phyloP scores from a whole-genome alignment of 305 asterid species.

The Fraxinus dipetala region DNA sequence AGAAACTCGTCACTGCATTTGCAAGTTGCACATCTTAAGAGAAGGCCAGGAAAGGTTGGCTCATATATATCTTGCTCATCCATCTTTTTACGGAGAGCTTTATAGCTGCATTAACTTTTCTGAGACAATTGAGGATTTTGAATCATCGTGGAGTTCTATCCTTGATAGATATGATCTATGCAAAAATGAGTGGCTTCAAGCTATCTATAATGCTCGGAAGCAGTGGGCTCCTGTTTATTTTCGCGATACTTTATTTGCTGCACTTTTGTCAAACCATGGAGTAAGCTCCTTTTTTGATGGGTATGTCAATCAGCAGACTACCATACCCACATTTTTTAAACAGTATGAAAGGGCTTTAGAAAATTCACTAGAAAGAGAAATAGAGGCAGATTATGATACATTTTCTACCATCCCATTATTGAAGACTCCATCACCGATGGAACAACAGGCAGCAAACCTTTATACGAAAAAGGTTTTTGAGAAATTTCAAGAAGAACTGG shows the following conservation, averaged over 20 bases:
- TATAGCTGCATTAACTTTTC: constrained; percentile 72
- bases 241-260: constrained; percentile 77
- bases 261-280: constrained; percentile 56
- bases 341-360: constrained; percentile 83
- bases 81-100: constrained; percentile 67
- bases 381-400: constrained; percentile 68
- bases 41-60: constrained; percentile 89
- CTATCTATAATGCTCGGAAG: constrained; percentile 73
- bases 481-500: constrained; percentile 81
- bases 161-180: constrained; percentile 54
- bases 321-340: constrained; percentile 67
- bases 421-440: constrained; percentile 90
- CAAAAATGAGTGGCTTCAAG: constrained; percentile 80
- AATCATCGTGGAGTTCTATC: constrained; percentile 65
- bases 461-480: constrained; percentile 68
- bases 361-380: constrained; percentile 56
- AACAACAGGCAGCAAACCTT: constrained; percentile 67
- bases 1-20: constrained; percentile 72
- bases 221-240: constrained; percentile 93
- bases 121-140: constrained; percentile 77
- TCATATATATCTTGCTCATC: constrained; percentile 58
- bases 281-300: constrained; percentile 74
- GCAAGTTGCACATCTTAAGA: constrained; percentile 81
- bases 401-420: constrained; percentile 49
- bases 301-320: constrained; percentile 76